Evolutionary conservation across 75 land plant genomes (phyloP).

Genomic region (Pinus albicaulis): DNA sequence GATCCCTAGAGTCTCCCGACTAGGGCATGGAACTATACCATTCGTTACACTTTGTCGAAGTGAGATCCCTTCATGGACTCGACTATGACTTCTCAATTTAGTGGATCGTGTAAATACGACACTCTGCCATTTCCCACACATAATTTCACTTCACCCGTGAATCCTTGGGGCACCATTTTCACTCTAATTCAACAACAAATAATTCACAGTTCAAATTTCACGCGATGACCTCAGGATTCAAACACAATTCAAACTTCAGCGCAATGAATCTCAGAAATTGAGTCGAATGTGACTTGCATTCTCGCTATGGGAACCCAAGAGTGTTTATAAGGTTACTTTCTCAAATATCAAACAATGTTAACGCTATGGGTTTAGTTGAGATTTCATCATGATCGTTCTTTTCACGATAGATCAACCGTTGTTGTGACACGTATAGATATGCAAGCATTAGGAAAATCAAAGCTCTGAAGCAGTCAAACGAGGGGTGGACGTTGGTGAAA

Average conservation of each 20-base stretch:
- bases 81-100: conserved; percentile 53
- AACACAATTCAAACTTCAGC: neutral
- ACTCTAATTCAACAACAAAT: too few relatives aligned
- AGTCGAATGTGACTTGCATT: neutral
- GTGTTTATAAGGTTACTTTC: neutral
- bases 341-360: neutral
- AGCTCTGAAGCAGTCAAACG: neutral
- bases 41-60: conserved; percentile 50
- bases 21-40: conserved; percentile 36
- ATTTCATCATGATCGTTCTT: neutral
- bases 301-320: neutral
- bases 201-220: too few relatives aligned
- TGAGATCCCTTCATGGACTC: conserved; percentile 48
- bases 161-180: neutral
- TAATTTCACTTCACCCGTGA: neutral
- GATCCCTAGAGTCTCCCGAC: conserved; percentile 16
- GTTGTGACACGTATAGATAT: neutral
- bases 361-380: neutral
- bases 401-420: neutral
- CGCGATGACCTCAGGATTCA: too few relatives aligned
- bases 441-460: neutral
- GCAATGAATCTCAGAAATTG: too few relatives aligned
- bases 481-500: neutral
- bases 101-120: conserved; percentile 19
- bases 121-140: neutral